Conservation (phyloP, 306 rosid genomes). For the Hylodesmum podocarpum region DNA sequence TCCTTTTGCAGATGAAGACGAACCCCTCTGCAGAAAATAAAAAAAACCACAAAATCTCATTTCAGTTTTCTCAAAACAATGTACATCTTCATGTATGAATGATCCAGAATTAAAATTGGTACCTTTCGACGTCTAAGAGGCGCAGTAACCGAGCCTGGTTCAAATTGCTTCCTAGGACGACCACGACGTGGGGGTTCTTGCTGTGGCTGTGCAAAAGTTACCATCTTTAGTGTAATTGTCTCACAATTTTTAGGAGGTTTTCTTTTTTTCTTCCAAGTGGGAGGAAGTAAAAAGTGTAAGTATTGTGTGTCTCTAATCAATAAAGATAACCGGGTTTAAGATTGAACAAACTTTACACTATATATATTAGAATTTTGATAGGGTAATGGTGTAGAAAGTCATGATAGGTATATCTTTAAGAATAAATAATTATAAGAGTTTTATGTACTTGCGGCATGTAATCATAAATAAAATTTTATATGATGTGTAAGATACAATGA, state of each 20-base stretch:
- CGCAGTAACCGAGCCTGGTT: not conserved
- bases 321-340: no score
- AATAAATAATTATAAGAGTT: no score
- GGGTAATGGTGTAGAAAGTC: not conserved
- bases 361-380: no score
- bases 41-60: not conserved
- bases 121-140: constrained; percentile 8
- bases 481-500: no score
- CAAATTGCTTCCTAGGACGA: not conserved
- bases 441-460: no score
- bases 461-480: no score
- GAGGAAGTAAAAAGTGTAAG: not conserved
- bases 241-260: not conserved
- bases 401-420: no score
- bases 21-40: not conserved
- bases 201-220: not conserved
- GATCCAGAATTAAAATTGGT: not conserved
- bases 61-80: not conserved
- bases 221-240: not conserved
- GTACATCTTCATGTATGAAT: not conserved
- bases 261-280: not conserved
- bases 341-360: no score
- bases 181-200: not conserved
- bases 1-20: not conserved
- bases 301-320: not conserved